These are phyloP conservation scores for Coemansia sp. DNA, from an alignment of 192 early-diverging fungal genomes.

Conservation along the genomic window DNA sequence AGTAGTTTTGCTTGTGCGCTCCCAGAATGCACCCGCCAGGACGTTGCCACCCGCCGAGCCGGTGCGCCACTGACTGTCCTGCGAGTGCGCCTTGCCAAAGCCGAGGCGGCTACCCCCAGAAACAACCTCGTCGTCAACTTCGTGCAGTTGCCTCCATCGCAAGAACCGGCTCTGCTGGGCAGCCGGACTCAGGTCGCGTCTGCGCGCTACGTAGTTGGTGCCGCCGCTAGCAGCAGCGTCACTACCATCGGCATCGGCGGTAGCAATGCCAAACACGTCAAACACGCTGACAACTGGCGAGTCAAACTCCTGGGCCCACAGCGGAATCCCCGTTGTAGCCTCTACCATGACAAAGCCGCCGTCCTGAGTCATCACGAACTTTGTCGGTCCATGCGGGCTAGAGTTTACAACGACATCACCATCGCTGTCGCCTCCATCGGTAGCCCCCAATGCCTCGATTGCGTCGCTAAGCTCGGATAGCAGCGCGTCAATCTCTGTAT, in stretches of 20 bases:
- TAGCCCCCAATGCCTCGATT: conserved; percentile 55
- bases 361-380: conserved; percentile 47
- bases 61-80: conserved; percentile 35
- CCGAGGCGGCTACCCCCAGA: conserved; percentile 8
- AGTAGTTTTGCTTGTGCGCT: conserved; percentile 20
- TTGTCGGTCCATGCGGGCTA: conserved; percentile 24
- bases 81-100: conserved; percentile 8
- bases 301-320: conserved; percentile 57
- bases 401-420: conserved; percentile 6
- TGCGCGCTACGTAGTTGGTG: conserved; percentile 31
- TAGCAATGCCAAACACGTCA: conserved; percentile 56
- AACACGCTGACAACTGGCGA: conserved; percentile 58
- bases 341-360: conserved; percentile 43
- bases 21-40: conserved; percentile 44
- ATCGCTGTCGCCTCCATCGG: conserved; percentile 20
- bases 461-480: conserved; percentile 58
- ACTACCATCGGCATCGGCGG: conserved; percentile 14
- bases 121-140: conserved; percentile 18
- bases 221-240: background rate
- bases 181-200: conserved; percentile 33
- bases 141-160: conserved; percentile 32
- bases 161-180: conserved; percentile 28
- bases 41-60: conserved; percentile 45
- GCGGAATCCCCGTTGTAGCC: conserved; percentile 46
- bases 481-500: conserved; percentile 33